These are phyloP conservation scores for Xerocomellus chrysenteron DNA, from an alignment of 768 basidiomycete species.

Conservation along the genomic window DNA sequence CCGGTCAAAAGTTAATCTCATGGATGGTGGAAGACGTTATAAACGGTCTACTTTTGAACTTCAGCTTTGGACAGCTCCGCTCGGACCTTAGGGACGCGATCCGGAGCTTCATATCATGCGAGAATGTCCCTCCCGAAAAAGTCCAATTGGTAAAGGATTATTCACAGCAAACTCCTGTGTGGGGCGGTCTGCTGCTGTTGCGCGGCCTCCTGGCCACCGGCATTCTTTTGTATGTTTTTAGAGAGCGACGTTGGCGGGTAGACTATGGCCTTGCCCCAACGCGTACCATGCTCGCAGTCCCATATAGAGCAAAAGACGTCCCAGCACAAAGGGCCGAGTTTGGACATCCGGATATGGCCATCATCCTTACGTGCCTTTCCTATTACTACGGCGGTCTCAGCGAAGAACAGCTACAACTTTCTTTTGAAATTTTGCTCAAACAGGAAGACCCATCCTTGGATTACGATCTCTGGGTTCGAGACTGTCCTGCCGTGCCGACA, in stretches of 20 bases:
- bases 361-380: conserved; percentile 37
- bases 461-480: conserved; percentile 33
- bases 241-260: conserved; percentile 39
- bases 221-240: conserved; percentile 32
- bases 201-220: conserved; percentile 36
- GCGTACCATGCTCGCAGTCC: conserved; percentile 38
- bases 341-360: conserved; percentile 38
- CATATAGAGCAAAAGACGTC: conserved; percentile 39
- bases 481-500: conserved; percentile 19
- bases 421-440: conserved; percentile 29
- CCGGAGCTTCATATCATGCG: conserved; percentile 22
- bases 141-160: conserved; percentile 8
- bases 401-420: conserved; percentile 28
- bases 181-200: conserved; percentile 29
- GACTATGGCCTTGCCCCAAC: conserved; percentile 36
- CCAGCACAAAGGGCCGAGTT: conserved; percentile 39
- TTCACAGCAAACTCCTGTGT: conserved; percentile 2
- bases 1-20: conserved; percentile 13
- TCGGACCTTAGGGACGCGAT: conserved; percentile 7
- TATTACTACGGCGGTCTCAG: conserved; percentile 39
- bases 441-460: conserved; percentile 34
- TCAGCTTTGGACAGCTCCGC: conserved; percentile 15
- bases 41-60: conserved; percentile 10
- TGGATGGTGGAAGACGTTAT: conserved; percentile 19
- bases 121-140: not conserved